Evolutionary conservation across 2,329 filamentous ascomycete genomes (phyloP), one percentile per base, ranked within the genome.

Genomic region (Aspergillus proliferans): DNA sequence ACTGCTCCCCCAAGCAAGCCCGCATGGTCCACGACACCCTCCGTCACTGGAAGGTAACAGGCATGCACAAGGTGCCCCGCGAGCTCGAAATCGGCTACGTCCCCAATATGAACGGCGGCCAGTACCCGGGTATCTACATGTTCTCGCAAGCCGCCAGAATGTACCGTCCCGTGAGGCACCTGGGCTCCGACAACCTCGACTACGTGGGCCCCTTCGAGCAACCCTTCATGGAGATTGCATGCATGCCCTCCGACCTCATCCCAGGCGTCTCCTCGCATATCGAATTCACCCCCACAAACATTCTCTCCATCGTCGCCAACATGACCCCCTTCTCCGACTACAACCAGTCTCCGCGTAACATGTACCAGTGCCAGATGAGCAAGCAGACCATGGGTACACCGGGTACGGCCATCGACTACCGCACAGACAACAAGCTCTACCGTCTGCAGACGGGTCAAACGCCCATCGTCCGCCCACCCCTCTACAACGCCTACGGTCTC

Each of bases 301-400:
- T 98, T 57, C 82, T 98, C 22, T 97, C 92, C 6, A 97, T 98
- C 56, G 80, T 98, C 46, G 93, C 93, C 62, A 97, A 97, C 72
- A 95, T 96, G 86, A 98, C 93, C 0, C 93, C 93, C 3, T 98
- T 98, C 73, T 96, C 92, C 43, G 89, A 98, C 68, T 95, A 95
- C 74, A 98, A 98, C 72, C 93, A 98, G 71, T 96, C 91, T 12
- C 93, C 93, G 1, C 81, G 93, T 80, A 98, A 98, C 73, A 97
- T 97, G 92, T 98, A 97, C 68, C 88, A 95, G 68, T 96, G 91
- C 74, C 93, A 97, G 77, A 97, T 97, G 93, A 90, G 89, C 74
- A 98, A 98, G 70, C 93, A 98, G 75, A 91, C 92, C 0, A 98
- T 98, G 93, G 93, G 93, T 69, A 97, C 93, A 21, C 90, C 92